Evolutionary conservation across 306 rosid genomes (phyloP).

Genomic region (Pterocarpus santalinus): DNA sequence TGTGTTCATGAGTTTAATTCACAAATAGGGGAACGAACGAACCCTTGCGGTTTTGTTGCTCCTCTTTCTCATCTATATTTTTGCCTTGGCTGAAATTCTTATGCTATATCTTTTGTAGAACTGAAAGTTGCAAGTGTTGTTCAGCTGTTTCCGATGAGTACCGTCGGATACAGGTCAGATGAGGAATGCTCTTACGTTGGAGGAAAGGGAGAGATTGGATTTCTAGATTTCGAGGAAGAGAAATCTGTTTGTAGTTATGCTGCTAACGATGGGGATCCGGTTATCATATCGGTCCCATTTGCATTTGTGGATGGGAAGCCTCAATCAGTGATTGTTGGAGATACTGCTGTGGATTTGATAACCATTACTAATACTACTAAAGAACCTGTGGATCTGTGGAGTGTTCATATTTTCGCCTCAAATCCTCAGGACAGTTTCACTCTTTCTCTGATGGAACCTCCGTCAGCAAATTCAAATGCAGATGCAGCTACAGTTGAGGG

Average conservation of each 20-base stretch:
- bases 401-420: constrained; percentile 79
- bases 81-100: constrained; percentile 14
- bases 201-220: constrained; percentile 80
- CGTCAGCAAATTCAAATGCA: constrained; percentile 50
- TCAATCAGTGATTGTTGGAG: constrained; percentile 64
- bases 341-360: constrained; percentile 62
- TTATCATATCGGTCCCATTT: constrained; percentile 79
- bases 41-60: constrained; percentile 18
- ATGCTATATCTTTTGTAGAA: constrained; percentile 27
- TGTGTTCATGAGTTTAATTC: background rate
- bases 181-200: constrained; percentile 83
- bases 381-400: constrained; percentile 80
- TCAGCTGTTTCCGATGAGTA: constrained; percentile 63
- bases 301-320: constrained; percentile 72
- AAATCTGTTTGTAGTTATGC: constrained; percentile 73
- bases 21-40: background rate
- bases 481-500: constrained; percentile 49
- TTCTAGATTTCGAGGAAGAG: constrained; percentile 82
- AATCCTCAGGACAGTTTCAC: constrained; percentile 78
- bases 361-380: constrained; percentile 74
- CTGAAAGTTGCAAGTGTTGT: constrained; percentile 43
- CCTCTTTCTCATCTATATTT: background rate
- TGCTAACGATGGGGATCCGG: constrained; percentile 59
- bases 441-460: constrained; percentile 85
- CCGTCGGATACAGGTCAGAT: constrained; percentile 57